Base-by-base conservation (phyloP, 805 yeast species). In the Metschnikowia reukaufii region DNA sequence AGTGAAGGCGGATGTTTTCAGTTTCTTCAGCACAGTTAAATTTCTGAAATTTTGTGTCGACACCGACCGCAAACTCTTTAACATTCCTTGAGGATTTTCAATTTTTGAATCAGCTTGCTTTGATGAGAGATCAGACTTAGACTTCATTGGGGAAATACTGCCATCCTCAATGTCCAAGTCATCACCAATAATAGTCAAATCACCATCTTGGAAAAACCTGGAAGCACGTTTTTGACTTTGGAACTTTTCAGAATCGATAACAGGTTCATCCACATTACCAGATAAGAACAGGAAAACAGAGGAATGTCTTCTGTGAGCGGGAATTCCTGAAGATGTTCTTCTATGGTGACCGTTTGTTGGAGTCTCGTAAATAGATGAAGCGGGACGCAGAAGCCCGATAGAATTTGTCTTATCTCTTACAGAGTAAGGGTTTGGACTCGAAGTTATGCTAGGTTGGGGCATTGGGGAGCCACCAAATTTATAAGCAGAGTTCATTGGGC, bases 1-100 rank as follows among this genome's bases (percentile, higher is more conserved):
- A 60, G 80, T 82, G 62, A 86, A 86, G 0, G 94, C 94, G 0
- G 88, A 80, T 0, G 95, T 86, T 47, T 82, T 80, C 65, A 76
- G 78, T 59, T 86, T 86, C 51, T 73, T 76, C 39, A 64, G 58
- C 2, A 77, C 69, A 1, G 76, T 71, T 30, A 78, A 62, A 38
- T 63, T 72, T 45, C 73, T 66, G 51, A 78, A 66, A 36, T 80
- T 74, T 44, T 78, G 77, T 2, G 83, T 71, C 9, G 84, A 75
- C 6, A 81, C 73, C 4, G 81, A 71, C 46, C 83, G 77, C 50
- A 78, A 64, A 4, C 77, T 70, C 59, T 81, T 83, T 38, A 77
- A 63, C 45, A 79, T 70, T 18, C 54, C 50, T 12, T 48, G 49
- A 4, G 54, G 47, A 25, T 36, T 49, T 5, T 45, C 52, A 1